Evolutionary conservation across 2,329 filamentous ascomycete genomes (phyloP), one percentile per base, ranked within the genome.

Genomic region (Didymella lethalis): DNA sequence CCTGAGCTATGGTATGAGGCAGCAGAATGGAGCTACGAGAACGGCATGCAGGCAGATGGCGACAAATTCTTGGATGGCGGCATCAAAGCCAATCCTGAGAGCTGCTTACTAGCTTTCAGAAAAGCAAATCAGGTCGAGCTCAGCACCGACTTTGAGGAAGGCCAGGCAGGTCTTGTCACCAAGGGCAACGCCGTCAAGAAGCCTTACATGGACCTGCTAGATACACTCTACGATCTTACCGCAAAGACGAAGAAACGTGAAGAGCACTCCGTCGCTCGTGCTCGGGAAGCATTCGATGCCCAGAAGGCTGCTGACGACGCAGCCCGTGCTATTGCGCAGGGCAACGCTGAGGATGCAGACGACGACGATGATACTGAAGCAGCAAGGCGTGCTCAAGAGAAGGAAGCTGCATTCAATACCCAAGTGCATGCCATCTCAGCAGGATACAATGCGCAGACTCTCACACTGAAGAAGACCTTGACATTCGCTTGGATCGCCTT

Each of bases 1-100:
- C 93, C 95, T 4, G 91, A 96, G 74, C 88, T 97, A 67, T 99
- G 95, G 95, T 93, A 93, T 48, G 93, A 97, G 60, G 94, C 93
- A 10, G 91, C 93, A 0, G 91, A 96, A 65, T 98, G 94, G 87
- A 97, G 92, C 76, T 93, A 93, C 70, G 85, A 90, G 54, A 93
- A 95, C 68, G 86, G 86, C 44, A 80, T 93, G 66, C 83, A 86
- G 36, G 79, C 87, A 44, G 89, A 92, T 59, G 93, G 92, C 11
- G 86, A 90, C 25, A 87, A 92, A 10, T 91, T 98, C 69, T 82
- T 99, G 25, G 84, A 87, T 23, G 88, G 95, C 62, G 95, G 95
- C 32, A 89, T 96, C 57, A 85, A 87, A 28, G 93, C 93, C 2
- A 99, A 98, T 74, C 93, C 95, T 0, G 95, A 99, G 78, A 97